Evolutionary conservation across 306 rosid genomes (phyloP), one percentile per base, ranked within the genome.

Genomic region (Inga leiocalycina): DNA sequence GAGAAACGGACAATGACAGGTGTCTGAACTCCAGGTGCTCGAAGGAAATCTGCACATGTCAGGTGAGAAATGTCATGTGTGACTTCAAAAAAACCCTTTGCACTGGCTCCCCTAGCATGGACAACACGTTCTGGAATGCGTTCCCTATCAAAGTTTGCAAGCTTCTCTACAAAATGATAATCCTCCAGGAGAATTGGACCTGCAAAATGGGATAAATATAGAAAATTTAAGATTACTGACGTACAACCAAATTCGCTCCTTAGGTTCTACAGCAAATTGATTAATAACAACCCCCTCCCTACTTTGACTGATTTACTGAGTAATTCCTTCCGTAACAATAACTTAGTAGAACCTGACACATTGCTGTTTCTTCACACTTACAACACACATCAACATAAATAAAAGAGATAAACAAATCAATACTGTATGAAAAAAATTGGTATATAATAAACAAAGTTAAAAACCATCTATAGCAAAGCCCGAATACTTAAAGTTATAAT

Each of bases 71-170:
- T 65, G 43, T 65, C 71, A 65, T 65, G 71, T 32, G 71, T 65
- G 71, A 65, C 71, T 65, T 65, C 71, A 65, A 65, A 65, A 16
- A 65, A 65, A 6, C 71, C 71, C 71, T 65, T 65, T 32, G 71
- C 71, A 65, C 71, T 65, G 43, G 71, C 71, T 65, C 71, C 71
- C 71, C 71, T 65, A 12, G 71, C 71, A 32, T 65, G 71, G n/a
- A 65, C 71, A 32, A 65, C 71, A 13, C 71, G 71, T 65, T 65
- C 71, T 5, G 71, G 71, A 34, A 65, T 65, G 43, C 71, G 71
- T 65, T 65, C 71, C 43, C 71, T 65, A 32, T 65, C 71, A 65
- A 65, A 65, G 43, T 65, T 65, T 5, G 71, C 71, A 65, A 65
- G 71, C n/a, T 65, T 65, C 71, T 65, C 71, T 65, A 65, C 71